Evolutionary conservation across 163 green algal genomes (phyloP).

Genomic region (Chlamydomonas reinhardtii): DNA sequence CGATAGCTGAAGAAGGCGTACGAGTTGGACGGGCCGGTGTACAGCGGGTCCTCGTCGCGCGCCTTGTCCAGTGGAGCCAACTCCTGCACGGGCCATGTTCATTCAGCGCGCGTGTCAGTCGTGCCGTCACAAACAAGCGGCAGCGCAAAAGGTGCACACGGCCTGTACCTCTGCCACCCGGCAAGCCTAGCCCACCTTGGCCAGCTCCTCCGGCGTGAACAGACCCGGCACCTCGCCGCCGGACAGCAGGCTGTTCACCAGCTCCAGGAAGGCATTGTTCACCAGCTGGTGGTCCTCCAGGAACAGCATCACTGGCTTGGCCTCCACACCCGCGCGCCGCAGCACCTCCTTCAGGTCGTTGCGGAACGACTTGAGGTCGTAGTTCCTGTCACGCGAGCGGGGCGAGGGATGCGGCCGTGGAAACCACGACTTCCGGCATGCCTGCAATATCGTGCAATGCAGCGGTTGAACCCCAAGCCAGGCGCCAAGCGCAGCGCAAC

Average conservation of each 20-base stretch:
- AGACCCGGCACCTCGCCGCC: conserved; percentile 80
- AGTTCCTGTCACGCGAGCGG: too few relatives aligned
- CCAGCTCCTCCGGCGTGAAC: conserved; percentile 79
- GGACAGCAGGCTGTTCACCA: conserved; percentile 80
- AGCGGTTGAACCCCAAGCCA: too few relatives aligned
- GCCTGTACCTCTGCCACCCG: too few relatives aligned
- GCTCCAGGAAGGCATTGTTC: conserved; percentile 70
- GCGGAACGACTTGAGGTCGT: conserved; percentile 74
- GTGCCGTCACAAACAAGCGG: too few relatives aligned
- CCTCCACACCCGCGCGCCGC: conserved; percentile 66
- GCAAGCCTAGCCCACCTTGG: conserved; percentile 55
- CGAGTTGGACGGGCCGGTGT: conserved; percentile 51
- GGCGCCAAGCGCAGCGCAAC: too few relatives aligned
- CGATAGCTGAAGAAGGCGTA: conserved; percentile 77
- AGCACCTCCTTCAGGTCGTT: conserved; percentile 82
- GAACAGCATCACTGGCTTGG: conserved; percentile 69
- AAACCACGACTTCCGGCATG: too few relatives aligned
- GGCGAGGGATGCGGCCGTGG: too few relatives aligned
- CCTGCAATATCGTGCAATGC: too few relatives aligned
- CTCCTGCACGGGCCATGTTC: conserved; percentile 46
- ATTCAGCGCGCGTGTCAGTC: not conserved
- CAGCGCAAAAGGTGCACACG: too few relatives aligned
- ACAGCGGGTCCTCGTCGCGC: conserved; percentile 58
- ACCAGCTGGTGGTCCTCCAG: conserved; percentile 78
- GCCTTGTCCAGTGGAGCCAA: conserved; percentile 63